Percentiles rank a stretch among this genome's conserved stretches.
These are phyloP conservation scores for Trametes villosa DNA, from an alignment of 768 basidiomycete species.

Conservation along the genomic window DNA sequence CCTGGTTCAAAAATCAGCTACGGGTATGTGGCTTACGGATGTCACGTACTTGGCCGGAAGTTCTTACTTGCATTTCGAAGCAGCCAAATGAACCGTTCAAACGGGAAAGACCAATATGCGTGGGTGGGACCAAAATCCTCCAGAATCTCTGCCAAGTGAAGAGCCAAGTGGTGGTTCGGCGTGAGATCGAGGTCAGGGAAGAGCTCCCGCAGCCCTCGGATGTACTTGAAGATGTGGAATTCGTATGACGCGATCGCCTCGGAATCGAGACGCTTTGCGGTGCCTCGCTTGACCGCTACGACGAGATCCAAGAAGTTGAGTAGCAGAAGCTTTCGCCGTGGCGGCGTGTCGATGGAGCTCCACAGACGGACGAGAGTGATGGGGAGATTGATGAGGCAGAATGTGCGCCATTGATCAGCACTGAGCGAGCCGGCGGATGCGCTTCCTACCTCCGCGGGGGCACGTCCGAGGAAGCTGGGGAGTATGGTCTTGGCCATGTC, in stretches of 20 bases:
- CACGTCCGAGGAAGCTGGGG: background rate
- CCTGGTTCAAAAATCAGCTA: background rate
- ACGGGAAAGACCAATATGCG: slow-evolving; percentile 30
- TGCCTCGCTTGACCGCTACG: slow-evolving; percentile 24
- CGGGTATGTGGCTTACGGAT: background rate
- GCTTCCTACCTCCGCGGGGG: background rate
- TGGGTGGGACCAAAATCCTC: slow-evolving; percentile 36
- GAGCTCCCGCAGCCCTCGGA: slow-evolving; percentile 22
- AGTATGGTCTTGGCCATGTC: background rate
- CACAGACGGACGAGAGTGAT: slow-evolving; percentile 42
- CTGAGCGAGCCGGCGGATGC: slow-evolving; percentile 34
- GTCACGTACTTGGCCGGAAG: slow-evolving; percentile 5
- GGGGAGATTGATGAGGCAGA: slow-evolving; percentile 38
- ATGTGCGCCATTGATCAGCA: slow-evolving; percentile 40
- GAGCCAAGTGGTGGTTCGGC: slow-evolving; percentile 37
- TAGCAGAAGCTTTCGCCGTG: slow-evolving; percentile 23
- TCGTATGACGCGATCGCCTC: slow-evolving; percentile 7
- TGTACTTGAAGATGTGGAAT: slow-evolving; percentile 21
- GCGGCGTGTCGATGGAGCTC: slow-evolving; percentile 25
- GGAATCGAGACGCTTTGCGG: slow-evolving; percentile 5
- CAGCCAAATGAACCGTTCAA: slow-evolving; percentile 34
- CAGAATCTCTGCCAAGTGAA: slow-evolving; percentile 36
- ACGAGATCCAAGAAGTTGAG: slow-evolving; percentile 35
- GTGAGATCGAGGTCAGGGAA: slow-evolving; percentile 32
- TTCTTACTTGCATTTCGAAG: slow-evolving; percentile 33